Conservation (phyloP, 495 filamentous ascomycete species). For the Aspergillus avenaceus region DNA sequence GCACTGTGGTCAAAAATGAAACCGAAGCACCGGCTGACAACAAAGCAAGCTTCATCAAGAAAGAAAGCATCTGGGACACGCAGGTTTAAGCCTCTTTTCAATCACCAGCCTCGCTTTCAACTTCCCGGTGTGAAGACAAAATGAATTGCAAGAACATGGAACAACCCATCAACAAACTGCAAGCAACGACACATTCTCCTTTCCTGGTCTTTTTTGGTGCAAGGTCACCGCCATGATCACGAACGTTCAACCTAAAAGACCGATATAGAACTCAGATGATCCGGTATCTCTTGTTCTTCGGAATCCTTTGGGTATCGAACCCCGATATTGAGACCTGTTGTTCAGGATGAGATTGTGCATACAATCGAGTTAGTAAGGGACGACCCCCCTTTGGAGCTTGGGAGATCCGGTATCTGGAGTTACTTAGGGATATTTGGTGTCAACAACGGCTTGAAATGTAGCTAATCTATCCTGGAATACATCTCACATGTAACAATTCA, state of each 20-base stretch:
- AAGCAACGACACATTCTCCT: too few relatives aligned
- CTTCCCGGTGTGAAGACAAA: neutral
- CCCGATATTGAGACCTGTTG: neutral
- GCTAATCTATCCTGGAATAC: too few relatives aligned
- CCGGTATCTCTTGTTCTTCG: neutral
- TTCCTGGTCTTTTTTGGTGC: neutral
- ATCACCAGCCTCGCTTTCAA: neutral
- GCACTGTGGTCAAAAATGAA: too few relatives aligned
- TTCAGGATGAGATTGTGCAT: too few relatives aligned
- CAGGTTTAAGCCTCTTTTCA: neutral
- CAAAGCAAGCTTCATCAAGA: neutral
- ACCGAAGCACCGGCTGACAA: neutral
- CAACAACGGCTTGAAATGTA: too few relatives aligned
- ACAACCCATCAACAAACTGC: too few relatives aligned
- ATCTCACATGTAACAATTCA: too few relatives aligned
- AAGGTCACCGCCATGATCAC: neutral
- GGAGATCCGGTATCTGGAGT: too few relatives aligned
- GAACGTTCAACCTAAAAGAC: too few relatives aligned
- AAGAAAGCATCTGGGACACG: neutral
- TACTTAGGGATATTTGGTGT: too few relatives aligned
- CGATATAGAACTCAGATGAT: neutral
- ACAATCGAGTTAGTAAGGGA: too few relatives aligned
- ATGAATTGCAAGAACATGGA: neutral
- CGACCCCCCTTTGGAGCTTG: too few relatives aligned
- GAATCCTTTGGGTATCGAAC: neutral